A percentile compares a stretch with the other conserved stretches of the same genome.
phyloP scores from a whole-genome alignment of 352 stramenopile species.

The Phytophthora ramorum region DNA sequence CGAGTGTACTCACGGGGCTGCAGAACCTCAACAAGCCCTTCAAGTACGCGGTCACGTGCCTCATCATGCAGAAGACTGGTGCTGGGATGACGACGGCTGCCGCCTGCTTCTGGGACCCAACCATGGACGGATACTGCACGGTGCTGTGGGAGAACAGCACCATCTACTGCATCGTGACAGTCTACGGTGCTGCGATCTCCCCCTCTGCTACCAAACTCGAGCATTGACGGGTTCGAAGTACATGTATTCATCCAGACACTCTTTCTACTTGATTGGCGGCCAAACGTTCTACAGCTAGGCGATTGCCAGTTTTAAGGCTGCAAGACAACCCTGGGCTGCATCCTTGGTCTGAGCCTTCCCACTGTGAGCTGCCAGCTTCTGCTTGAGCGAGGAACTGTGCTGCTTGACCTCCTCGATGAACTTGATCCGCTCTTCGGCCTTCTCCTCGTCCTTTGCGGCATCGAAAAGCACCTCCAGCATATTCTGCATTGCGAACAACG shows the following conservation, averaged over 20 bases:
- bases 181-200: conserved; percentile 86
- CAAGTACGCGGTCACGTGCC: conserved; percentile 86
- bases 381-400: conserved; percentile 37
- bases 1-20: conserved; percentile 76
- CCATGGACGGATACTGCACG: conserved; percentile 82
- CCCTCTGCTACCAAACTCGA: conserved; percentile 77
- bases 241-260: conserved; percentile 24
- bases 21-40: conserved; percentile 91
- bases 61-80: conserved; percentile 90
- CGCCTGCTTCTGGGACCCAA: conserved; percentile 81
- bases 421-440: conserved; percentile 50
- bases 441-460: conserved; percentile 51
- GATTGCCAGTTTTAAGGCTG: conserved; percentile 40
- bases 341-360: conserved; percentile 42
- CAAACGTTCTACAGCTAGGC: conserved; percentile 7
- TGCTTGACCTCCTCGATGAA: conserved; percentile 52
- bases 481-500: conserved; percentile 81
- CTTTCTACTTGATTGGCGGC: conserved; percentile 3
- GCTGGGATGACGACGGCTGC: conserved; percentile 72
- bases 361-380: conserved; percentile 44
- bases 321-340: conserved; percentile 55
- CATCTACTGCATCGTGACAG: conserved; percentile 85
- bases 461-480: conserved; percentile 58
- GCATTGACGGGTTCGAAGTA: conserved; percentile 44
- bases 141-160: conserved; percentile 89